Percentiles rank a stretch among this genome's conserved stretches.
phyloP scores from a whole-genome alignment of 2,329 filamentous ascomycete species.

The Trichoderma cornu-damae region DNA sequence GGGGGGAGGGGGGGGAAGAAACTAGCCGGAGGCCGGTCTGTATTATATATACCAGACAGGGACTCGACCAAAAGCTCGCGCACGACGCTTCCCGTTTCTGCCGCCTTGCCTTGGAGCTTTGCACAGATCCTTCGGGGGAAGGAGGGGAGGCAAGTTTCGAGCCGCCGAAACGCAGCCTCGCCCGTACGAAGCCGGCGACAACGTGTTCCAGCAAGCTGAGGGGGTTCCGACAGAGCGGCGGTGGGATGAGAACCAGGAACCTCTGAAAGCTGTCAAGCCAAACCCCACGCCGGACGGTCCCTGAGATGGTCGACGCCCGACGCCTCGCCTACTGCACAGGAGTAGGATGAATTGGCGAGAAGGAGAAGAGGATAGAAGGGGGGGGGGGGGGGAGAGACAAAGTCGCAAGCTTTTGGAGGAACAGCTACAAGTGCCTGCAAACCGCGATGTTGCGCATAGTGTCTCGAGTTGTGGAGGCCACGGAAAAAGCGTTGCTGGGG shows the following conservation, averaged over 20 bases:
- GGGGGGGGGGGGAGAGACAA: too few relatives aligned
- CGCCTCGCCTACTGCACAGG: constrained; percentile 7
- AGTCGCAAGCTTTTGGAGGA: constrained; percentile 15
- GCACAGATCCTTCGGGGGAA: constrained; percentile 1
- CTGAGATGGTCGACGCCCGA: constrained; percentile 15
- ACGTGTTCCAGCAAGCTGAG: background rate
- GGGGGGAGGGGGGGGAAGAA: too few relatives aligned
- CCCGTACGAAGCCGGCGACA: constrained; percentile 1
- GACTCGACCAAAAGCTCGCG: background rate
- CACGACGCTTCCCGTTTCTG: constrained; percentile 4
- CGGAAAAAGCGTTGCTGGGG: constrained; percentile 14
- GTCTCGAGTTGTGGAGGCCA: constrained; percentile 20
- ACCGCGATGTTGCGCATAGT: constrained; percentile 20
- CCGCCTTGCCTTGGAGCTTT: background rate
- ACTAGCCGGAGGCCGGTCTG: background rate
- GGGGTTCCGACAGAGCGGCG: background rate
- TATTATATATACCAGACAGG: background rate
- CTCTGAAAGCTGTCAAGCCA: constrained; percentile 7
- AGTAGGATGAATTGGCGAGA: constrained; percentile 12
- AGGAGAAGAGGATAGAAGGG: constrained; percentile 3
- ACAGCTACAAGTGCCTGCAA: constrained; percentile 19
- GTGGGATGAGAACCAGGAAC: background rate
- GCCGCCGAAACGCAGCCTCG: constrained; percentile 9
- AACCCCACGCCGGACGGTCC: constrained; percentile 6
- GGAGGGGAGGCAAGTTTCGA: background rate